Conservation (phyloP, 177 flowering plant species). For the Tripterygium wilfordii region DNA sequence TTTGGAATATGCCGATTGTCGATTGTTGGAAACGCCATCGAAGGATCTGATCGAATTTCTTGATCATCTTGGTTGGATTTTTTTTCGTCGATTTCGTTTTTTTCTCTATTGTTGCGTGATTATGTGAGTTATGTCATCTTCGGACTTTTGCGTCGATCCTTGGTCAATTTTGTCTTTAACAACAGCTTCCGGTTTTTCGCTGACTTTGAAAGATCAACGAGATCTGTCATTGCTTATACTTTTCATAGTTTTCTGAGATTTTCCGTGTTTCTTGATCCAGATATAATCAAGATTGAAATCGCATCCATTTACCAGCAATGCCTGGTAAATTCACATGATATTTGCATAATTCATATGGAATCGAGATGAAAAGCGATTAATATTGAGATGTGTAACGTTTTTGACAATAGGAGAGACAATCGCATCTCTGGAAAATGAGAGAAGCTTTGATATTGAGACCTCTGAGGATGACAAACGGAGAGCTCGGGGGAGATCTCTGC, state of each 20-base stretch:
- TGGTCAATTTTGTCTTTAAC: slow-evolving; percentile 10
- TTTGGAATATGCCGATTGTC: no score
- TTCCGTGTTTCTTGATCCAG: neutral
- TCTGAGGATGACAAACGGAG: slow-evolving; percentile 61
- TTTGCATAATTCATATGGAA: neutral
- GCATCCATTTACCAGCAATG: slow-evolving; percentile 14
- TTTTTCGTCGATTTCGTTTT: no score
- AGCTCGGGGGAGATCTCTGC: slow-evolving; percentile 39
- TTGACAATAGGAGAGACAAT: slow-evolving; percentile 27
- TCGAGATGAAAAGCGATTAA: neutral
- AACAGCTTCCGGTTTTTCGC: neutral
- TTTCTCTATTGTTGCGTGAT: no score
- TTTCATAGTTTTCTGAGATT: neutral
- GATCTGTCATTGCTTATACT: neutral
- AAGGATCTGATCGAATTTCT: neutral
- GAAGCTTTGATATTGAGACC: slow-evolving; percentile 29
- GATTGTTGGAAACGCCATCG: no score
- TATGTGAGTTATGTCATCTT: no score
- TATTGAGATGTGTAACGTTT: neutral
- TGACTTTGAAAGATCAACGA: neutral
- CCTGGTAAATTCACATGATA: slow-evolving; percentile 20
- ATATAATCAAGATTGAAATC: neutral
- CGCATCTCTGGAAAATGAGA: slow-evolving; percentile 33
- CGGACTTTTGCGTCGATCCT: neutral
- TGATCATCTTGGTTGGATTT: no score